Evolutionary conservation across 257 asterid genomes (phyloP).

Genomic region (Petunia secreta): DNA sequence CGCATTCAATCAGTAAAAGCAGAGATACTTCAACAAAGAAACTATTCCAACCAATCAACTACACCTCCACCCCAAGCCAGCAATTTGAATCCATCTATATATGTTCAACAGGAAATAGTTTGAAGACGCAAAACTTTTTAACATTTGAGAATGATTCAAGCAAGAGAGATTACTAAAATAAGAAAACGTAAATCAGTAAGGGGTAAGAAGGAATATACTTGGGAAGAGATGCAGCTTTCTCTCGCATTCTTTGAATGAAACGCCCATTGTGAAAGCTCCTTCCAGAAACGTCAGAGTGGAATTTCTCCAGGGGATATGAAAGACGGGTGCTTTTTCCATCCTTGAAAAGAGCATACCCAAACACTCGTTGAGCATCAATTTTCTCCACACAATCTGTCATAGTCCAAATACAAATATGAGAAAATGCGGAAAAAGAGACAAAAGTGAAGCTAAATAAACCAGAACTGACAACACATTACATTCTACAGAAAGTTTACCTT

Average conservation of each 20-base stretch:
- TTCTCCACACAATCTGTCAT: constrained; percentile 74
- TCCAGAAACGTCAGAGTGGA: constrained; percentile 81
- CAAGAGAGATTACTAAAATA: background rate
- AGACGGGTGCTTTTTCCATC: constrained; percentile 82
- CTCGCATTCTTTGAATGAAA: constrained; percentile 85
- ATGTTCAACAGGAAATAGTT: constrained; percentile 21
- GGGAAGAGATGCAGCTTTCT: constrained; percentile 83
- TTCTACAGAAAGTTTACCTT: constrained; percentile 52
- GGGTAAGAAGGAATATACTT: constrained; percentile 48
- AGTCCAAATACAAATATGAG: constrained; percentile 9
- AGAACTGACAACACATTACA: background rate
- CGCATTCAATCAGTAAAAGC: constrained; percentile 6
- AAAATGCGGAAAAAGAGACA: constrained; percentile 22
- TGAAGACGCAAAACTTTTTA: background rate
- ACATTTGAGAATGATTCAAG: constrained; percentile 10
- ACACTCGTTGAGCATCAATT: constrained; percentile 90
- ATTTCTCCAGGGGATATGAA: constrained; percentile 84
- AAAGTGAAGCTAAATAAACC: background rate
- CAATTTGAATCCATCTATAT: background rate
- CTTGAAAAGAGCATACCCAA: constrained; percentile 91
- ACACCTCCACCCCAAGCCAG: background rate
- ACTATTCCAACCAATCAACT: background rate
- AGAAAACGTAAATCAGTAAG: constrained; percentile 22
- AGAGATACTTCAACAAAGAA: background rate
- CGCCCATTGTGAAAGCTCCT: constrained; percentile 97